A percentile compares a stretch with the other conserved stretches of the same genome.
These are phyloP conservation scores for Collybia nuda DNA, from an alignment of 768 basidiomycete genomes.

Conservation along the genomic window DNA sequence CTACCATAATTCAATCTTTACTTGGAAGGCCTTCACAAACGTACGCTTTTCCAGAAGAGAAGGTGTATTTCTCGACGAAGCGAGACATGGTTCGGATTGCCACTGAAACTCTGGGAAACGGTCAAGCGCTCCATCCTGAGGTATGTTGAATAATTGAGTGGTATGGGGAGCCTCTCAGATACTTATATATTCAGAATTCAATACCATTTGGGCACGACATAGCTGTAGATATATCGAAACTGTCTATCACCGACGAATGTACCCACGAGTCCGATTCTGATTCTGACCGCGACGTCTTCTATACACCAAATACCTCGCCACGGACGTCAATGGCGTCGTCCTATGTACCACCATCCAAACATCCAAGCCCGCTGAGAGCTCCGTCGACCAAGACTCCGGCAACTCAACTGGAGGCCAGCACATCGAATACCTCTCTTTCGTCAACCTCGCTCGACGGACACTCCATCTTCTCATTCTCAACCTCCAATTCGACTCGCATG, in stretches of 20 bases:
- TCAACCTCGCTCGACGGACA: conserved; percentile 41
- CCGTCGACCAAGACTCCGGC: conserved; percentile 19
- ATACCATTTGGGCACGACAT: conserved; percentile 14
- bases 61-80: conserved; percentile 53
- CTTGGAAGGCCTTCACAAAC: conserved; percentile 65
- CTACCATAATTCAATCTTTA: conserved; percentile 58
- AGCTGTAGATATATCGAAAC: conserved; percentile 1
- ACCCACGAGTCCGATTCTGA: conserved; percentile 27
- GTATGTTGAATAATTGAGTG: neutral
- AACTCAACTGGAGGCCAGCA: conserved; percentile 15
- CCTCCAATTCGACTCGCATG: conserved; percentile 35
- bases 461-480: conserved; percentile 36
- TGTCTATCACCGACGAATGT: conserved; percentile 3
- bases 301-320: conserved; percentile 60
- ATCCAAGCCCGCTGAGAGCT: conserved; percentile 22
- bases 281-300: conserved; percentile 52
- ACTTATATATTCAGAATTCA: conserved; percentile 7
- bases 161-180: too few species aligned
- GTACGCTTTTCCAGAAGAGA: conserved; percentile 46
- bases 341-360: conserved; percentile 21
- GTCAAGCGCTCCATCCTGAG: neutral
- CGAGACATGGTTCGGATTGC: conserved; percentile 52
- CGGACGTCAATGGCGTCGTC: conserved; percentile 44
- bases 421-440: conserved; percentile 33
- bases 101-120: conserved; percentile 24